A percentile compares a stretch with the other conserved stretches of the same genome.
phyloP scores from a whole-genome alignment of 495 filamentous ascomycete genomes.

The Penicillium manginii region DNA sequence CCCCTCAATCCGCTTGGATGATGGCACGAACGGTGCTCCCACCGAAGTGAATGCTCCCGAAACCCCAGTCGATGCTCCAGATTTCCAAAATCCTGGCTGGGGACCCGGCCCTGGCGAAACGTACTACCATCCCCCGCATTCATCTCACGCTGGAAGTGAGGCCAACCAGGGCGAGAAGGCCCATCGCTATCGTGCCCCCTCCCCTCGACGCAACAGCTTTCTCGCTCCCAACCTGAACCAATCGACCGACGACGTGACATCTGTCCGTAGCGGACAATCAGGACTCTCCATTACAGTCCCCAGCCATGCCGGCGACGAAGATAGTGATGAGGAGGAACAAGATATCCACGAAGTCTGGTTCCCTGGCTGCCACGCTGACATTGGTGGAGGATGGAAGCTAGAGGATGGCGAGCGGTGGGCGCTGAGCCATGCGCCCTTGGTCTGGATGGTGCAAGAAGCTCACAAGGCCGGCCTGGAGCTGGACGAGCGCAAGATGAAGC shows the following conservation, averaged over 20 bases:
- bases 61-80: not conserved
- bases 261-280: conserved; percentile 45
- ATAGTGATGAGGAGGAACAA: conserved; percentile 63
- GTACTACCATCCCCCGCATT: conserved; percentile 39
- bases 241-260: conserved; percentile 40
- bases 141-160: conserved; percentile 29
- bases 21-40: conserved; percentile 14
- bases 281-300: conserved; percentile 43
- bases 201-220: conserved; percentile 33
- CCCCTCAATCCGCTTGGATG: conserved; percentile 39
- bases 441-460: conserved; percentile 86
- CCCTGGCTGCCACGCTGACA: conserved; percentile 78
- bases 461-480: conserved; percentile 73
- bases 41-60: not conserved
- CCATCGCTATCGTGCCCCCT: conserved; percentile 50
- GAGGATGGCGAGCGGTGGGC: conserved; percentile 56
- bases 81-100: conserved; percentile 16
- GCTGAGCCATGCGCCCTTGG: conserved; percentile 74
- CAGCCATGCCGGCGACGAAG: conserved; percentile 53
- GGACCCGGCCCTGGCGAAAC: conserved; percentile 34
- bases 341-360: conserved; percentile 89
- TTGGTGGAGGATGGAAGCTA: conserved; percentile 83
- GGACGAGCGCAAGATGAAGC: conserved; percentile 67
- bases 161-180: conserved; percentile 6
- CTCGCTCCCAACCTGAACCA: conserved; percentile 29